These are phyloP conservation scores for Aurinia saxatilis DNA, from an alignment of 345 rosid species.

Conservation along the genomic window DNA sequence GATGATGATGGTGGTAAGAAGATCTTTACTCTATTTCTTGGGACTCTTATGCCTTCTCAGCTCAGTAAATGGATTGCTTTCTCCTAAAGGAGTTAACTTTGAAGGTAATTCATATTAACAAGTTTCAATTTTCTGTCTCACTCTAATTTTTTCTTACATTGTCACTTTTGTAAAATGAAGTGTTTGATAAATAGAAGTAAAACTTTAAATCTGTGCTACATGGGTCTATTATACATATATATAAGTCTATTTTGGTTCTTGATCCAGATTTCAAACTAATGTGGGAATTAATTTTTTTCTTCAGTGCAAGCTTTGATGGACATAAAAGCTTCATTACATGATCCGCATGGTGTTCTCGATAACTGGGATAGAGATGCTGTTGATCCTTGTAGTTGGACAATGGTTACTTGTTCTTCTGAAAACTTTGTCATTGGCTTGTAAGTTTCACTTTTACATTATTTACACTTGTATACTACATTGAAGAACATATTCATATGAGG, in stretches of 20 bases:
- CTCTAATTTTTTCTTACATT: neutral
- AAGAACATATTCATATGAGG: neutral
- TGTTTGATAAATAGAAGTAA: neutral
- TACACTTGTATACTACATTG: neutral
- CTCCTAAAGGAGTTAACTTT: slow-evolving; percentile 82
- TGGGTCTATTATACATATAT: too few relatives aligned
- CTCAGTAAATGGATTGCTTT: slow-evolving; percentile 53
- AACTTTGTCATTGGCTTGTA: slow-evolving; percentile 78
- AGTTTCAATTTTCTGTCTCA: neutral
- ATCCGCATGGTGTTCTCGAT: slow-evolving; percentile 88
- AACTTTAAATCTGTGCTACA: too few relatives aligned
- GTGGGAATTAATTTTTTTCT: neutral
- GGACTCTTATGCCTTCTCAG: slow-evolving; percentile 39
- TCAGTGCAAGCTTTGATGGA: slow-evolving; percentile 86
- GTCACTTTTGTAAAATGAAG: neutral
- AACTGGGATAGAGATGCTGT: slow-evolving; percentile 91
- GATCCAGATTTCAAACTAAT: slow-evolving; percentile 9
- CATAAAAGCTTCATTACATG: slow-evolving; percentile 61
- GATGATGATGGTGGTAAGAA: slow-evolving; percentile 22
- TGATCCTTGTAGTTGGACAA: slow-evolving; percentile 97
- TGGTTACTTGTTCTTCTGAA: slow-evolving; percentile 81
- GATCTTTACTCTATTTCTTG: slow-evolving; percentile 23
- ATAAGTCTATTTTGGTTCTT: neutral
- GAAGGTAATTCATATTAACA: slow-evolving; percentile 47
- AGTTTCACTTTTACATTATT: slow-evolving; percentile 19